Percentiles rank a stretch among this genome's conserved stretches.
phyloP scores from a whole-genome alignment of 371 early-diverging fungal genomes.

The Smittium culicis region DNA sequence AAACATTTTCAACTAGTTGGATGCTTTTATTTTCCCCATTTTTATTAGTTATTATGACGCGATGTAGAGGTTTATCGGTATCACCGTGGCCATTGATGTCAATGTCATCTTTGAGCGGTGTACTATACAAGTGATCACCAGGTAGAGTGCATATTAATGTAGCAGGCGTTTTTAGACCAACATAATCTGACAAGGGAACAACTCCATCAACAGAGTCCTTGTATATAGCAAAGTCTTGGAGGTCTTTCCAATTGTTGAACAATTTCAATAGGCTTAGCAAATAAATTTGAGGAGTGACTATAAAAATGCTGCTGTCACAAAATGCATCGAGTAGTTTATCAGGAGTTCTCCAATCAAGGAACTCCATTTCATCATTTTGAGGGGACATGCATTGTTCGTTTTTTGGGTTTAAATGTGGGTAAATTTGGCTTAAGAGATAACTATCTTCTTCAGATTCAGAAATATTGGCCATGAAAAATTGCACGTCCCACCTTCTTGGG shows the following conservation, averaged over 20 bases:
- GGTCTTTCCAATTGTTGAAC: constrained; percentile 21
- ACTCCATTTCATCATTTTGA: constrained; percentile 36
- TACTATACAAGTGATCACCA: too few species aligned
- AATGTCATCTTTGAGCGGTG: too few species aligned
- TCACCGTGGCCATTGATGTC: too few species aligned
- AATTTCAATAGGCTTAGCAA: constrained; percentile 31
- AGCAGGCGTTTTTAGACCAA: too few species aligned
- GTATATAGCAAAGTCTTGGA: too few species aligned
- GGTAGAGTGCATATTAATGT: too few species aligned
- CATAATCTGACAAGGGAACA: too few species aligned
- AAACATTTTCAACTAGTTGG: too few species aligned
- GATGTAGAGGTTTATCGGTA: too few species aligned
- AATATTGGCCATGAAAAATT: constrained; percentile 50
- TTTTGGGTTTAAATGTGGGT: constrained; percentile 7
- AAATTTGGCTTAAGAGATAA: constrained; percentile 15
- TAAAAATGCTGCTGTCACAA: constrained; percentile 18
- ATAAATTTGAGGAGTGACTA: constrained; percentile 57
- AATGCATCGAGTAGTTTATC: constrained; percentile 40
- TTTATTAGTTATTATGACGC: too few species aligned
- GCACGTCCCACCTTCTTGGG: constrained; percentile 52
- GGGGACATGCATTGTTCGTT: constrained; percentile 20
- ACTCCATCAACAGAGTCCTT: neutral
- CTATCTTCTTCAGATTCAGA: constrained; percentile 16
- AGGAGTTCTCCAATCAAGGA: constrained; percentile 54
- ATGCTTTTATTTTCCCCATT: too few species aligned